Evolutionary conservation across 177 flowering plant genomes (phyloP).

Genomic region (Vitis hybrid): DNA sequence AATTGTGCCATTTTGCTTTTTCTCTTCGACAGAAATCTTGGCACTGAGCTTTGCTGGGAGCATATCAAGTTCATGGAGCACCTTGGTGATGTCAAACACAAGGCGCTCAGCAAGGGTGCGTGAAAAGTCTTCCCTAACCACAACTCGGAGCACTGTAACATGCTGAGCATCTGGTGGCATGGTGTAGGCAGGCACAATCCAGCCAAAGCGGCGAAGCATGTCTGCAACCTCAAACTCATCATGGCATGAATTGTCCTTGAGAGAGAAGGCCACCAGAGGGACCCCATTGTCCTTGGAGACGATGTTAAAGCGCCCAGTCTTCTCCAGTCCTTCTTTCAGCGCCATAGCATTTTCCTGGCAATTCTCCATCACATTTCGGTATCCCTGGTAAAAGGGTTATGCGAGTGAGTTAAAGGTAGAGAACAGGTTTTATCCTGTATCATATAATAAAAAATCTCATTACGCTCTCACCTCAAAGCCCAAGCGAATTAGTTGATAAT

Average conservation of each 20-base stretch:
- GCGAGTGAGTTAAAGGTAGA: not conserved
- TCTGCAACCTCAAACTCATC: too few relatives aligned
- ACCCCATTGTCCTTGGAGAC: conserved; percentile 66
- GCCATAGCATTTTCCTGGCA: conserved; percentile 52
- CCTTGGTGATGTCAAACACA: conserved; percentile 50
- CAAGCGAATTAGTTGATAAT: conserved; percentile 38
- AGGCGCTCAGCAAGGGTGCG: conserved; percentile 68
- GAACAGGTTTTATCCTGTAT: too few relatives aligned
- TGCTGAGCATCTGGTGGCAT: conserved; percentile 74
- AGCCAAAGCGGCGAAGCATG: conserved; percentile 33
- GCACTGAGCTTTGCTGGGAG: conserved; percentile 36
- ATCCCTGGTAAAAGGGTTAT: conserved; percentile 23
- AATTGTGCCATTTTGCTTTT: conserved; percentile 15
- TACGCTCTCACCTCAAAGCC: conserved; percentile 26
- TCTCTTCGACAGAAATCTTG: conserved; percentile 16
- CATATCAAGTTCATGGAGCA: conserved; percentile 48
- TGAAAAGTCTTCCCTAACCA: conserved; percentile 65
- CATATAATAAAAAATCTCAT: too few relatives aligned
- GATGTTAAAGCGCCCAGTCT: conserved; percentile 60
- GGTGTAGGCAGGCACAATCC: conserved; percentile 83
- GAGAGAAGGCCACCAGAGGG: conserved; percentile 71
- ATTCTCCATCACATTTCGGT: conserved; percentile 61
- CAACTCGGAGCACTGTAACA: conserved; percentile 54
- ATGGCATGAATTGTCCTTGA: conserved; percentile 43
- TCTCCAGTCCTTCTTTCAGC: conserved; percentile 53